Base-by-base conservation (phyloP, 192 early-diverging fungal genomes). In the Coemansia sp. region DNA sequence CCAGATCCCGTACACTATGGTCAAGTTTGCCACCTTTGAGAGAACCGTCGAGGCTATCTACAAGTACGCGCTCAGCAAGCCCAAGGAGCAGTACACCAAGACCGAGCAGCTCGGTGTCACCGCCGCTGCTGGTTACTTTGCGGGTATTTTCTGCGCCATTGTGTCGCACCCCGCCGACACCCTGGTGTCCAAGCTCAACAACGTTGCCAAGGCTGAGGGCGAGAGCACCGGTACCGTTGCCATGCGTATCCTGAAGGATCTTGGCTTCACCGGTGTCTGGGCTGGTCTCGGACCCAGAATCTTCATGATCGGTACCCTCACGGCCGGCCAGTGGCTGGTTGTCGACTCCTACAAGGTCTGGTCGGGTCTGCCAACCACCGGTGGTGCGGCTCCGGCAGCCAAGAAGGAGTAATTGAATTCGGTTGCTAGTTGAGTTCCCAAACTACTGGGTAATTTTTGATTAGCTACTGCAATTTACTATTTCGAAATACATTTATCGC, bases 141-240 rank as follows among this genome's bases (percentile, higher is more conserved):
- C 91, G 25, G 93, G 93, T 85, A 83, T 95, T 59, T 86, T 91
- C 61, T 90, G 89, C 82, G 93, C 93, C 57, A 85, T 94, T 66
- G 89, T 95, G 44, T 92, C 90, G 48, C 93, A 95, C 79, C 93
- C 93, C 8, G 93, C 93, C 31, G 93, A 95, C 71, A 89, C 91
- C 1, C 72, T 95, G 57, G 85, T 90, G 12, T 87, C 85, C 28
- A 87, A 89, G 83, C 83, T 86, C 36, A 86, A 86, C 74, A 86
- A 86, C 60, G 81, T 81, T 23, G 73, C 83, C 65, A 82, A 83
- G 76, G 73, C 78, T 15, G 82, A 81, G 74, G 83, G 83, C 31
- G 85, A 85, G 65, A 84, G 82, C 72, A 85, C 83, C 21, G 68
- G 69, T 49, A 60, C 73, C 20, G 66, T 81, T 26, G 71, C 82